A percentile compares a stretch with the other conserved stretches of the same genome.
These are phyloP conservation scores for Turnera subulata DNA, from an alignment of 345 rosid species.

Conservation along the genomic window DNA sequence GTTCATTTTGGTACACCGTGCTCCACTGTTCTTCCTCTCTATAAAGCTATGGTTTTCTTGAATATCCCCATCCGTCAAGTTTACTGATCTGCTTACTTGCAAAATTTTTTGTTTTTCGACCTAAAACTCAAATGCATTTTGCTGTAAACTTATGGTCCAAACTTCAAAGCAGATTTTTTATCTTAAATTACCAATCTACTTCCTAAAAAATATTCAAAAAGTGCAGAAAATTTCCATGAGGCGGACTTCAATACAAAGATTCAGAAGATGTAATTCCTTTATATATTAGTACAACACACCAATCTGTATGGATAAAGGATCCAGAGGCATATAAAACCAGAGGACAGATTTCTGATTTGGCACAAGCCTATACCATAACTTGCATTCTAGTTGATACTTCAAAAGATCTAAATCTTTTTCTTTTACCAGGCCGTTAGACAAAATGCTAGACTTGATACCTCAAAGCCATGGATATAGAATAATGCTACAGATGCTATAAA, in stretches of 20 bases:
- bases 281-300: neutral
- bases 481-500: conserved; percentile 1
- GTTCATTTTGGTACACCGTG: conserved; percentile 12
- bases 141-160: conserved; percentile 1
- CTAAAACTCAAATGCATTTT: conserved; percentile 33
- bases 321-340: neutral
- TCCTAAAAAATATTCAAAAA: neutral
- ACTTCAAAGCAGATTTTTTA: neutral
- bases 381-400: neutral
- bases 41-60: conserved; percentile 27
- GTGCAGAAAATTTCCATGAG: neutral
- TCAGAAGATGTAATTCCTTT: neutral
- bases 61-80: conserved; percentile 31
- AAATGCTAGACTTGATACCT: neutral
- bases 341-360: neutral
- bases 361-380: neutral
- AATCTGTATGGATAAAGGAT: neutral
- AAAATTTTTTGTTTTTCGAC: conserved; percentile 83
- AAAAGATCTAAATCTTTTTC: neutral
- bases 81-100: conserved; percentile 50
- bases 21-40: conserved; percentile 14
- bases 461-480: neutral
- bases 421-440: neutral
- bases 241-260: neutral
- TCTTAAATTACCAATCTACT: too few species aligned